Evolutionary conservation across 2,329 filamentous ascomycete genomes (phyloP), one percentile per base, ranked within the genome.

Genomic region (Cercospora sp.): DNA sequence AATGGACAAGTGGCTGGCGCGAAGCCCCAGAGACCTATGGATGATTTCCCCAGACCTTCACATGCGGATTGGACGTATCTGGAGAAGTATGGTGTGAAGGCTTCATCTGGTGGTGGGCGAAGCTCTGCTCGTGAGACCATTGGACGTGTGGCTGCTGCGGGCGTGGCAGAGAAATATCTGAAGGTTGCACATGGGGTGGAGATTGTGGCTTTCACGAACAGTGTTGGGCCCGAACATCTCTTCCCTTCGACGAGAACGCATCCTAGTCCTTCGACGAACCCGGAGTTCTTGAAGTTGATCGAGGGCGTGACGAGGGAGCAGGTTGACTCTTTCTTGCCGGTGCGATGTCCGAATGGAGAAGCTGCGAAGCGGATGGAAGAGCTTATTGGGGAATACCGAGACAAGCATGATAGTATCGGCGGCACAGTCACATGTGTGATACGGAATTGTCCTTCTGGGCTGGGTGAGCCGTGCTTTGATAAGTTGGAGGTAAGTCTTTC

Each of bases 61-160:
- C 95, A 98, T 82, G 94, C 95, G 68, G 94, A 98, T 82, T 97
- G 91, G 88, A 98, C 95, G 69, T 98, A 98, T 82, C 86, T 97
- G 69, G 92, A 97, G 80, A 98, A 98, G 83, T 99, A 99, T 80
- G 94, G 94, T 66, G 89, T 96, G 74, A 96, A 96, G 84, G 93
- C 95, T 42, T 92, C 89, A 79, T 93, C 90, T 69, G 94, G 95
- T 67, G 94, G 95, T 74, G 94, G 95, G 64, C 87, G 95, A 70
- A 94, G 91, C 79, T 94, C 90, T 79, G 95, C 95, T n/a, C 86
- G 94, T 72, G 94, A 98, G 85, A 98, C 94, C 10, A 97, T 98
- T 78, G 88, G 88, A 71, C 88, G 94, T 73, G 94, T 98, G 23
- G 94, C 94, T 61, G 94, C 94, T 20, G 93, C 94, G 67, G 91